Percentiles rank a stretch among this genome's conserved stretches.
These are phyloP conservation scores for Aspergillus fijiensis DNA, from an alignment of 2,329 filamentous ascomycete species.

Conservation along the genomic window DNA sequence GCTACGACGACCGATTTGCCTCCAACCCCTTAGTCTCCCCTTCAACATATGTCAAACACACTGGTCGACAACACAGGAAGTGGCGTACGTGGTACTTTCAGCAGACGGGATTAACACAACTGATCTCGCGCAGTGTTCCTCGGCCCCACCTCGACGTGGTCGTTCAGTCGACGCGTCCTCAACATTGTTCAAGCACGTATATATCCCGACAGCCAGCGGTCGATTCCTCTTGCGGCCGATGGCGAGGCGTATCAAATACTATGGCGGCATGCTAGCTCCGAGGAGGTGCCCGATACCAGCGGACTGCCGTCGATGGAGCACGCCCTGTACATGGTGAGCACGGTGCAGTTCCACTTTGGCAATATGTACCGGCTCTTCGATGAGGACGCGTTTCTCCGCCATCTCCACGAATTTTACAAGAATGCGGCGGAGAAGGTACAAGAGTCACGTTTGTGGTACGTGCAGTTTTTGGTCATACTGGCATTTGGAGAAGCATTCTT, in stretches of 20 bases:
- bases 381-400: conserved; percentile 48
- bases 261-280: conserved; percentile 46
- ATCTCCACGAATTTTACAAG: conserved; percentile 42
- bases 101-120: neutral
- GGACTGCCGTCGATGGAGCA: conserved; percentile 52
- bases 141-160: conserved; percentile 57
- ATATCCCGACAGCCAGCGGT: conserved; percentile 39
- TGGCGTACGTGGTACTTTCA: conserved; percentile 13
- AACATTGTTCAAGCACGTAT: conserved; percentile 50
- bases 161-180: conserved; percentile 51
- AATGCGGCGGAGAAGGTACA: conserved; percentile 26
- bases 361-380: conserved; percentile 57
- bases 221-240: conserved; percentile 47
- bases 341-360: conserved; percentile 56
- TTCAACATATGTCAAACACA: conserved; percentile 32
- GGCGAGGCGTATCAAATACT: conserved; percentile 50
- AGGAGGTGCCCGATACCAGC: conserved; percentile 30
- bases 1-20: conserved; percentile 31
- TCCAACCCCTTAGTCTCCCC: conserved; percentile 25
- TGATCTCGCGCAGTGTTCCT: conserved; percentile 46
- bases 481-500: conserved; percentile 55
- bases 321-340: conserved; percentile 54
- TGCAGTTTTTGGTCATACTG: conserved; percentile 52
- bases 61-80: conserved; percentile 12
- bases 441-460: conserved; percentile 46